phyloP scores from a whole-genome alignment of 2,329 filamentous ascomycete species.

The Neocatenulostroma microsporum region DNA sequence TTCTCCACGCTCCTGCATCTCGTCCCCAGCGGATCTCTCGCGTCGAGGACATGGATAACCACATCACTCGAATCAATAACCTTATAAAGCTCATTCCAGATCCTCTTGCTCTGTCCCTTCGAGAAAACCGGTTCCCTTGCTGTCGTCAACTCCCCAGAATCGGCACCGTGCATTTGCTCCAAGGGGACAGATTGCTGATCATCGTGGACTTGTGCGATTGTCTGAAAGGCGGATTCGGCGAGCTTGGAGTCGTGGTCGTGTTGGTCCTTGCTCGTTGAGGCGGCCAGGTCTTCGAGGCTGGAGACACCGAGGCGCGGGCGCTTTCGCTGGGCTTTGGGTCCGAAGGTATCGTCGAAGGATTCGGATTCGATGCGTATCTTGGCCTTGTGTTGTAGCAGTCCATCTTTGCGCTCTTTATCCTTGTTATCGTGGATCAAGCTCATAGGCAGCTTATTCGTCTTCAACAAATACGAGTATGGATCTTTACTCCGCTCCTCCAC shows the following conservation, averaged over 20 bases:
- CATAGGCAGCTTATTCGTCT: conserved; percentile 96
- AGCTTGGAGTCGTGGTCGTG: conserved; percentile 72
- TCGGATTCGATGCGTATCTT: conserved; percentile 87
- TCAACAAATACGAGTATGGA: conserved; percentile 89
- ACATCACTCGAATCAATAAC: conserved; percentile 95
- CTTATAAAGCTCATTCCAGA: conserved; percentile 91
- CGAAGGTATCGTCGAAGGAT: conserved; percentile 83
- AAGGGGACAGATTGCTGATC: conserved; percentile 38
- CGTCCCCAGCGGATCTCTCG: conserved; percentile 81
- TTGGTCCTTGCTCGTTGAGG: conserved; percentile 70
- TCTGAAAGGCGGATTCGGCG: conserved; percentile 72
- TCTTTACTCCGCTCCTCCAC: conserved; percentile 86
- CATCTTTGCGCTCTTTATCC: conserved; percentile 57
- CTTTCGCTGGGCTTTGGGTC: conserved; percentile 87
- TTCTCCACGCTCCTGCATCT: conserved; percentile 86
- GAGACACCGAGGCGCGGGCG: conserved; percentile 80
- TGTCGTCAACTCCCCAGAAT: conserved; percentile 34
- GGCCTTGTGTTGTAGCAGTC: conserved; percentile 82
- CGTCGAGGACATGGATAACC: conserved; percentile 88
- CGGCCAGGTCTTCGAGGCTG: conserved; percentile 73
- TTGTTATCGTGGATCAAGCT: conserved; percentile 76
- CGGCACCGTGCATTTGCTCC: conserved; percentile 11
- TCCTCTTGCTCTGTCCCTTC: conserved; percentile 94
- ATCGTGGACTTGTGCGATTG: conserved; percentile 45
- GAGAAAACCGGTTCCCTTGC: conserved; percentile 68